Base-by-base conservation (phyloP, 345 rosid genomes). In the Linum usitatissimum region DNA sequence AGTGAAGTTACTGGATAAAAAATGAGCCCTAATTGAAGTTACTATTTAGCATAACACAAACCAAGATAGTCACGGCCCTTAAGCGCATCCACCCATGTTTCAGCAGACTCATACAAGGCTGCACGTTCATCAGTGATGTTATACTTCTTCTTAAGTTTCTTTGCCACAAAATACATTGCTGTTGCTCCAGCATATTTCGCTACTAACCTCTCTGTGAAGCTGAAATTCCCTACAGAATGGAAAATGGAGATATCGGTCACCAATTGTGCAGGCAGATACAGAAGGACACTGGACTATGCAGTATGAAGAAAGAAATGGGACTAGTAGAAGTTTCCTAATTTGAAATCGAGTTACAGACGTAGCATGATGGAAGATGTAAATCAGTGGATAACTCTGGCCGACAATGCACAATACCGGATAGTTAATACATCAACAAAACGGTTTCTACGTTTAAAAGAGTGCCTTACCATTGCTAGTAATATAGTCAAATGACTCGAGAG, bases 111-210 rank as follows among this genome's bases (percentile, higher is more conserved):
- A 59, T 93, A 91, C 61, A 93, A 78, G 65, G 96, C 78, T 1
- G 83, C 86, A 61, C 90, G 90, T 70, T 90, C 97, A 70, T 93
- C 97, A 5, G 82, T 87, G 48, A 93, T 93, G 76, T 90, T 87
- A 71, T 93, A 80, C 64, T 59, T 90, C 86, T 87, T 93, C 82
- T 90, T 93, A 73, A 90, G 75, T 66, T 87, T 93, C 82, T 90
- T 93, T 0, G 99, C 84, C 20, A 93, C 94, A 57, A 93, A 80
- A 73, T 84, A 87, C 99, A 93, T 90, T 9, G 92, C 96, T 12
- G 87, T 80, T 55, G 96, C 99, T 67, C 97, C 94, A 36, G 85
- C 87, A 73, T 93, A 87, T 67, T 93, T 93, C 0, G 90, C 94
- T 14, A 84, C 76, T 60, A 93, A 64, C 78, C 94, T 86, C 77